These are phyloP conservation scores for Thyridium curvatum DNA, from an alignment of 2,329 filamentous ascomycete genomes.

Conservation along the genomic window DNA sequence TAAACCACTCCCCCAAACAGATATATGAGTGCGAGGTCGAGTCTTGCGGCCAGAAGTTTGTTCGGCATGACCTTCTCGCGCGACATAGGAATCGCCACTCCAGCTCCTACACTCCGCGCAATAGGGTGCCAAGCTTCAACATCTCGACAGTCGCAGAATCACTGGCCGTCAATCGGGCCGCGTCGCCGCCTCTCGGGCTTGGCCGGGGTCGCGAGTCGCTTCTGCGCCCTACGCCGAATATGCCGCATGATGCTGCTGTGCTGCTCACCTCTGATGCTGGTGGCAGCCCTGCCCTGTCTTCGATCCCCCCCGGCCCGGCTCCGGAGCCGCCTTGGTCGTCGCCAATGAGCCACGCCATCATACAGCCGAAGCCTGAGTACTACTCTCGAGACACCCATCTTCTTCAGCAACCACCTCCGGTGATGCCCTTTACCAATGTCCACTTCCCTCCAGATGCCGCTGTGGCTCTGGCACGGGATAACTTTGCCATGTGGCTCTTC, in stretches of 20 bases:
- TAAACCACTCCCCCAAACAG: slow-evolving; percentile 77
- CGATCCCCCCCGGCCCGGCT: slow-evolving; percentile 12
- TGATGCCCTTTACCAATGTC: slow-evolving; percentile 25
- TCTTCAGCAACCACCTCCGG: slow-evolving; percentile 21
- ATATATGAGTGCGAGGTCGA: slow-evolving; percentile 73
- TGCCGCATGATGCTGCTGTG: slow-evolving; percentile 40
- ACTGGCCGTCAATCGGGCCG: too few relatives aligned
- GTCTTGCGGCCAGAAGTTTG: slow-evolving; percentile 70
- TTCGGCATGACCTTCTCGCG: slow-evolving; percentile 69
- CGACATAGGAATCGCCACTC: slow-evolving; percentile 62
- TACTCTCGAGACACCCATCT: slow-evolving; percentile 22
- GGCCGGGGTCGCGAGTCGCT: too few relatives aligned
- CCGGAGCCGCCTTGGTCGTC: slow-evolving; percentile 13
- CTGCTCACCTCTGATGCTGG: slow-evolving; percentile 34
- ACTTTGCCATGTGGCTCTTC: slow-evolving; percentile 47
- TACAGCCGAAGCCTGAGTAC: slow-evolving; percentile 29
- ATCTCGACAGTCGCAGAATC: too few relatives aligned
- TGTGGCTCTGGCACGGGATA: slow-evolving; percentile 24
- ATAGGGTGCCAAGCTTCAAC: slow-evolving; percentile 42
- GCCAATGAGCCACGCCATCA: slow-evolving; percentile 17
- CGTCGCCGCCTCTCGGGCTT: too few relatives aligned
- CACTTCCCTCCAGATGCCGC: slow-evolving; percentile 27
- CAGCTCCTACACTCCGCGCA: slow-evolving; percentile 43
- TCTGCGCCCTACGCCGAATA: slow-evolving; percentile 18
- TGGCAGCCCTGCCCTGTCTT: slow-evolving; percentile 17